A percentile compares a stretch with the other conserved stretches of the same genome.
Conservation (phyloP, 495 filamentous ascomycete genomes). For the Neurospora sp. region DNA sequence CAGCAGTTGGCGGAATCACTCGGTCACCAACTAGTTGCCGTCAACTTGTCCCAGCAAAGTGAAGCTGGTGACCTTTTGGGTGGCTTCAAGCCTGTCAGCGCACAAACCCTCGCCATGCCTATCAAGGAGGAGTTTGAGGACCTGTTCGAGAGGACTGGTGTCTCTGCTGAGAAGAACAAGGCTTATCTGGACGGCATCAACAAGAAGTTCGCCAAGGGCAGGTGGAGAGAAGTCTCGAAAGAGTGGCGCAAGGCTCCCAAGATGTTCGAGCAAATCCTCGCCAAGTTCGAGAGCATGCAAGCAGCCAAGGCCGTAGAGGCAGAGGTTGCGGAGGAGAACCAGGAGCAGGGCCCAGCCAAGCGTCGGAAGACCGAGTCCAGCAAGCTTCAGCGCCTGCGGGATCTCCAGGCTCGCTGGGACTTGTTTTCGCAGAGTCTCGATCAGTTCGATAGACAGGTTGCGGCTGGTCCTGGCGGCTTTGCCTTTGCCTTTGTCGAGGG, state of each 20-base stretch:
- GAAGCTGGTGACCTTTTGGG: constrained; percentile 88
- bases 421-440: constrained; percentile 64
- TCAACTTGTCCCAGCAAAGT: constrained; percentile 96
- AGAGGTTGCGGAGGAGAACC: constrained; percentile 38
- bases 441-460: constrained; percentile 71
- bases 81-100: constrained; percentile 90
- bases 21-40: constrained; percentile 71
- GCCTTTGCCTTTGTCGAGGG: constrained; percentile 95
- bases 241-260: constrained; percentile 83
- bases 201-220: constrained; percentile 67
- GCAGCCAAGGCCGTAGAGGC: constrained; percentile 17
- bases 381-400: constrained; percentile 44
- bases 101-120: constrained; percentile 77
- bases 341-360: constrained; percentile 48
- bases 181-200: constrained; percentile 69
- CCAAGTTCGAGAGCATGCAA: constrained; percentile 30
- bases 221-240: constrained; percentile 74
- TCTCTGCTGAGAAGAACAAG: constrained; percentile 76
- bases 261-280: constrained; percentile 67
- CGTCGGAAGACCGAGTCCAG: constrained; percentile 67
- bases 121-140: constrained; percentile 90
- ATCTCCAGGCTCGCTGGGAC: constrained; percentile 68
- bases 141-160: constrained; percentile 69
- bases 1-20: constrained; percentile 81
- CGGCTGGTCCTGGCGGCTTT: constrained; percentile 68